Evolutionary conservation across 2,329 filamentous ascomycete genomes (phyloP).

Genomic region (Xylaria sp.): DNA sequence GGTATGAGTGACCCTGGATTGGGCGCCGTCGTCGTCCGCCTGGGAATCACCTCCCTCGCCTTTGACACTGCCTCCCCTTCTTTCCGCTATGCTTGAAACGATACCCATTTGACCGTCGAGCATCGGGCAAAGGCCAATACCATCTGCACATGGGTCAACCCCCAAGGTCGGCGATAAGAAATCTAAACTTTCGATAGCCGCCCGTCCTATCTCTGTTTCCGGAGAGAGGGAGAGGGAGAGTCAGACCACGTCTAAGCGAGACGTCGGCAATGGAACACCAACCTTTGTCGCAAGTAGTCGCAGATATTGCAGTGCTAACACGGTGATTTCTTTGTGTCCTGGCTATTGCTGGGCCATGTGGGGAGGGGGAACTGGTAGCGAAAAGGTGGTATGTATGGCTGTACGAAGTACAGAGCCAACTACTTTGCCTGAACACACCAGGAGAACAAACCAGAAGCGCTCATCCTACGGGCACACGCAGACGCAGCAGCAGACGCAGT

Average conservation of each 20-base stretch:
- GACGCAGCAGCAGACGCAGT: background rate
- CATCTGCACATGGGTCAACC: constrained; percentile 8
- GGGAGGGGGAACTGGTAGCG: constrained; percentile 15
- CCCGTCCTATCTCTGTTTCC: constrained; percentile 20
- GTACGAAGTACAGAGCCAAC: constrained; percentile 21
- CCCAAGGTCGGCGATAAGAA: constrained; percentile 10
- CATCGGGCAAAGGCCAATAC: constrained; percentile 15
- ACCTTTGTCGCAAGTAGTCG: constrained; percentile 22
- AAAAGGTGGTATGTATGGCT: constrained; percentile 24
- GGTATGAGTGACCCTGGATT: constrained; percentile 23
- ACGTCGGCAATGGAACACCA: constrained; percentile 18
- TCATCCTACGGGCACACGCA: constrained; percentile 18
- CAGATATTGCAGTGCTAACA: constrained; percentile 22
- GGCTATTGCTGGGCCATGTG: constrained; percentile 23
- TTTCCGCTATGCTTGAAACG: constrained; percentile 22
- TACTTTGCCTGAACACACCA: constrained; percentile 18
- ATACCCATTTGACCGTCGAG: constrained; percentile 26
- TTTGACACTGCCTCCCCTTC: constrained; percentile 19
- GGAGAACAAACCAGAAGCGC: constrained; percentile 11
- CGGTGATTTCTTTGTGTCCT: constrained; percentile 22
- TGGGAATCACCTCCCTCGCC: constrained; percentile 22
- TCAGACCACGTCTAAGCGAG: constrained; percentile 20
- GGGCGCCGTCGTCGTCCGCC: constrained; percentile 16
- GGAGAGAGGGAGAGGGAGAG: constrained; percentile 10
- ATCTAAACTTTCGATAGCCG: constrained; percentile 10